Conservation (phyloP, 2,329 filamentous ascomycete genomes). For the Alternaria arbusti region DNA sequence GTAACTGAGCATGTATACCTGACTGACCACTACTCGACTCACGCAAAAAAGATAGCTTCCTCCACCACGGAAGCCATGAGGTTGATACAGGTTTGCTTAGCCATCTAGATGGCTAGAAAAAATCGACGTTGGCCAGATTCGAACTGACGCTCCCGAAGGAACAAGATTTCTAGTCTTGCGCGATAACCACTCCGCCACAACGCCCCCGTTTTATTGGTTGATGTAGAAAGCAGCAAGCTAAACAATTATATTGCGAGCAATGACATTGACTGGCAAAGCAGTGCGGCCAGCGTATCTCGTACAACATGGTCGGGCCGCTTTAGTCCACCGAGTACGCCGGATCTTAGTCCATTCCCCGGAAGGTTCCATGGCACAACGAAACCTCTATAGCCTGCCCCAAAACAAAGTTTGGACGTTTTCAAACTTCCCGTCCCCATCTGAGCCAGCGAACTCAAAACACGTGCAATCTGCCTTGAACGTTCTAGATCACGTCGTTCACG, state of each 20-base stretch:
- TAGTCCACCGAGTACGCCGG: background rate
- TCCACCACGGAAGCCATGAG: too few species aligned
- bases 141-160: conserved; percentile 19
- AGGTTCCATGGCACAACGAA: background rate
- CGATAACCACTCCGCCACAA: conserved; percentile 15
- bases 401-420: background rate
- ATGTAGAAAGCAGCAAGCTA: background rate
- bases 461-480: background rate
- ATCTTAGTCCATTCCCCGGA: background rate
- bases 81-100: too few species aligned
- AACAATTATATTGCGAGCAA: too few species aligned
- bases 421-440: background rate
- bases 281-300: too few species aligned
- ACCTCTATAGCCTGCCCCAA: background rate
- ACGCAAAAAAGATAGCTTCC: too few species aligned
- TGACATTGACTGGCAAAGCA: too few species aligned
- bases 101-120: background rate
- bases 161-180: conserved; percentile 20
- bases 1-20: too few species aligned
- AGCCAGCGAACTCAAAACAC: background rate
- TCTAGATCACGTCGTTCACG: background rate
- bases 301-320: background rate
- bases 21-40: too few species aligned
- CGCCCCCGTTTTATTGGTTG: background rate
- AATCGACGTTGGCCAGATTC: conserved; percentile 17